These are phyloP conservation scores for Sporothrix brunneoviolacea DNA, from an alignment of 2,329 filamentous ascomycete species.

Conservation along the genomic window DNA sequence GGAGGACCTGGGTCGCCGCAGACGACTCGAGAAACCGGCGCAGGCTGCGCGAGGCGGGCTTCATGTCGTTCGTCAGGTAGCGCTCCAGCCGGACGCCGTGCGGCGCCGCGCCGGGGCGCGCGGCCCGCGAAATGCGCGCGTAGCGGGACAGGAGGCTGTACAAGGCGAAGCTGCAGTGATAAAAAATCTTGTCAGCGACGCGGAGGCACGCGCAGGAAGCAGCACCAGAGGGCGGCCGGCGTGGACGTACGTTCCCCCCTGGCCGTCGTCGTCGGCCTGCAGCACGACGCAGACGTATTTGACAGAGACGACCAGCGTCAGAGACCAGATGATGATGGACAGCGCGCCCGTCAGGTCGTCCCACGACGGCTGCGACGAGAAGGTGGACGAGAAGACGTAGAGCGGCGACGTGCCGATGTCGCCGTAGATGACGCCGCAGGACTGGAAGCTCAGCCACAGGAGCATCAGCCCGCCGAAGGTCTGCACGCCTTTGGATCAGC, in stretches of 20 bases:
- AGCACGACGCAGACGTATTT: slow-evolving; percentile 64
- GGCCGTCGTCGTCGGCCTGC: slow-evolving; percentile 61
- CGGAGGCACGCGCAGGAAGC: not conserved
- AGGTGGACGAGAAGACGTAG: slow-evolving; percentile 64
- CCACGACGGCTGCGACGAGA: slow-evolving; percentile 46
- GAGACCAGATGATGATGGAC: slow-evolving; percentile 62
- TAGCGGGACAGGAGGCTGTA: slow-evolving; percentile 59
- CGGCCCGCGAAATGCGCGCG: slow-evolving; percentile 52
- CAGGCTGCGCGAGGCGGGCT: slow-evolving; percentile 42
- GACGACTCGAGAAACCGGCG: slow-evolving; percentile 54
- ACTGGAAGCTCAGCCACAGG: slow-evolving; percentile 54
- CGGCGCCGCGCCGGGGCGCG: slow-evolving; percentile 43
- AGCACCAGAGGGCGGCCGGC: not conserved
- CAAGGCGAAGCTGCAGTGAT: slow-evolving; percentile 49
- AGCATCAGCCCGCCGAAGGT: slow-evolving; percentile 21
- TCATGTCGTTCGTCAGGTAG: slow-evolving; percentile 49
- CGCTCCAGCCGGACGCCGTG: slow-evolving; percentile 54
- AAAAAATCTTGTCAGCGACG: no score
- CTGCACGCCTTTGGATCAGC: slow-evolving; percentile 16
- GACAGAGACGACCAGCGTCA: slow-evolving; percentile 61
- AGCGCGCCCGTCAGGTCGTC: slow-evolving; percentile 57
- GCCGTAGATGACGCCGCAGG: slow-evolving; percentile 61
- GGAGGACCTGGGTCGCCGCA: slow-evolving; percentile 39
- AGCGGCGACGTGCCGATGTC: slow-evolving; percentile 60
- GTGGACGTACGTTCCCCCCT: slow-evolving; percentile 42